Base-by-base conservation (phyloP, 2,329 filamentous ascomycete genomes). In the Colletotrichum somersetense region DNA sequence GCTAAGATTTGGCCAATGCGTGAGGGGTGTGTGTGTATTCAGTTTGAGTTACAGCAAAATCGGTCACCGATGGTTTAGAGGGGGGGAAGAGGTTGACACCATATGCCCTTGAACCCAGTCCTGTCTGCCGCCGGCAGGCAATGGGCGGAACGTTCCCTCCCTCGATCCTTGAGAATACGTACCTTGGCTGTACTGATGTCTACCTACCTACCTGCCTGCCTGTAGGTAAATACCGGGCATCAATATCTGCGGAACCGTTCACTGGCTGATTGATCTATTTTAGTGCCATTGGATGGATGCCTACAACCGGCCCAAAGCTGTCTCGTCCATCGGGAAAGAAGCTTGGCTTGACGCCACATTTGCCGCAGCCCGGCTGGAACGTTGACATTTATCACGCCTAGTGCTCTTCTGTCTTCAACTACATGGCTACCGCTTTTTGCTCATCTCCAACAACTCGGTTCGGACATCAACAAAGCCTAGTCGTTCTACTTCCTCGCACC, bases 41-140 rank as follows among this genome's bases (percentile, higher is more conserved):
- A 38, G 52, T 72, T 72, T 72, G 66, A 72, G 70, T 72, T 72
- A 59, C 66, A 69, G 55, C 70, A 65, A 61, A 61, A 64, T 72
- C 70, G 55, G 46, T 42, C 38, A 38, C 23, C 66, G 46, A 61
- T 65, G 46, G 50, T 35, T 55, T 59, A 30, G 59, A 53, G 59
- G 59, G 55, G 18, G 44, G 44, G 55, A 6, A 5, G 30, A 20
- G 44, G 20, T 20, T 46, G 20, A 46, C n/a, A 64, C 61, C 58
- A 70, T 61, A 61, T 55, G 66, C 66, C 53, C 58, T 53, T 52
- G 52, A 72, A 68, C 59, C 59, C 55, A 59, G 67, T 63, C 53
- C 46, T 44, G 40, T 56, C 62, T 40, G 50, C 50, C 30, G 46
- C 59, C 66, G 70, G 66, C 70, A 72, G 70, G 66, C 70, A 72